Conservation (phyloP, 2,329 filamentous ascomycete genomes). For the Cladosporium sp. region DNA sequence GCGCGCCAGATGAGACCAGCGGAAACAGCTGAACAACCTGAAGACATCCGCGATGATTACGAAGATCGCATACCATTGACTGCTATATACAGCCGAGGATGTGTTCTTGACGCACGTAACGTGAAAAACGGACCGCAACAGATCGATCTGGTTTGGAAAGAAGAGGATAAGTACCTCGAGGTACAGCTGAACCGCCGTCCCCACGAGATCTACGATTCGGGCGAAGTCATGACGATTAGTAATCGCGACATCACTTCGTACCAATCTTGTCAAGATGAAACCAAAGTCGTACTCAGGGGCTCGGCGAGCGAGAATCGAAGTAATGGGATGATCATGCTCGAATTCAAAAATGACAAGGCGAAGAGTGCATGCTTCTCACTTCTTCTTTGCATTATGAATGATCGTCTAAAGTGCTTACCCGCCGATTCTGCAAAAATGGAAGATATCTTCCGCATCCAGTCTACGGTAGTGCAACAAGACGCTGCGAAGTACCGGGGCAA, state of each 20-base stretch:
- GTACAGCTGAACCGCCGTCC: neutral
- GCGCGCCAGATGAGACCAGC: too few species aligned
- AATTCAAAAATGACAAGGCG: neutral
- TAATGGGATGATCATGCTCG: neutral
- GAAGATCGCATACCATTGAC: neutral
- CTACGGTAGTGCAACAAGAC: neutral
- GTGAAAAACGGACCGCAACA: neutral
- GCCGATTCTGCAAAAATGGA: neutral
- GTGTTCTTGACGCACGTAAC: neutral
- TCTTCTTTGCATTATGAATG: neutral
- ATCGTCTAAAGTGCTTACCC: neutral
- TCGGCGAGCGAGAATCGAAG: neutral
- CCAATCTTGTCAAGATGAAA: neutral
- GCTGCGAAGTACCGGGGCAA: neutral
- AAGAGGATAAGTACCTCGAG: neutral
- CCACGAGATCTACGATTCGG: neutral
- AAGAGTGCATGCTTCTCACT: neutral
- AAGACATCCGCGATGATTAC: neutral
- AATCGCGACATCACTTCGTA: neutral
- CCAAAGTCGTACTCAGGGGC: neutral
- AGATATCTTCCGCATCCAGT: neutral
- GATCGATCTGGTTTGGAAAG: constrained; percentile 7
- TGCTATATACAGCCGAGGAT: neutral
- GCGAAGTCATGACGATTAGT: neutral
- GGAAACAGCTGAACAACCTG: neutral